Percentiles rank a stretch among this genome's conserved stretches.
phyloP scores from a whole-genome alignment of 805 yeast genomes.

The Barnettozyma salicaria region DNA sequence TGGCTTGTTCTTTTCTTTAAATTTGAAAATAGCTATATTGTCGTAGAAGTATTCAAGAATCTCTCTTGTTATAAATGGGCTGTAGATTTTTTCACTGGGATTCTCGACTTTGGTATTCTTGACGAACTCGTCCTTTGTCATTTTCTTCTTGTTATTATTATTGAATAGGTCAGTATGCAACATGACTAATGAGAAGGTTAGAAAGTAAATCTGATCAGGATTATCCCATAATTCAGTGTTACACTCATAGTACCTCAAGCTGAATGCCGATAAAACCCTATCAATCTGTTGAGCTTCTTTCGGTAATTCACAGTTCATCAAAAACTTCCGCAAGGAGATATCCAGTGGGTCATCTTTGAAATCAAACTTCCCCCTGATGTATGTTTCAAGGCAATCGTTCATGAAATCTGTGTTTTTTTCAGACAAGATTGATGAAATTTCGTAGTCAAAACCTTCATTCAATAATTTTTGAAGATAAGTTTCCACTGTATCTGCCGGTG shows the following conservation, averaged over 20 bases:
- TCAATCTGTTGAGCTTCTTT: constrained; percentile 75
- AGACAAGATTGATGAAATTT: constrained; percentile 28
- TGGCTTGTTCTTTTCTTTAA: constrained; percentile 39
- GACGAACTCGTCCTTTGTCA: constrained; percentile 58
- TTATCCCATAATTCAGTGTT: constrained; percentile 27
- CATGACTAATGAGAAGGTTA: constrained; percentile 61
- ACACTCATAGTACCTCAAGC: constrained; percentile 39
- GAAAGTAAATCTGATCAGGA: constrained; percentile 52
- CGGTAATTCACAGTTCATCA: constrained; percentile 56
- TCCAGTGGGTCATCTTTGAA: constrained; percentile 57
- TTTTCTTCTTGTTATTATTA: constrained; percentile 57
- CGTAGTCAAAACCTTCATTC: constrained; percentile 27
- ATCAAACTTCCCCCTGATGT: constrained; percentile 35
- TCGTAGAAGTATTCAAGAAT: constrained; percentile 56
- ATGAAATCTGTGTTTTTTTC: constrained; percentile 25
- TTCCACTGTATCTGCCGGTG: constrained; percentile 25
- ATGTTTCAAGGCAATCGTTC: constrained; percentile 25
- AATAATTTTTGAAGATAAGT: constrained; percentile 25
- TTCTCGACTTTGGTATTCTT: constrained; percentile 36
- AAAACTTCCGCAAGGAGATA: constrained; percentile 53
- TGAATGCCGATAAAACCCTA: constrained; percentile 53
- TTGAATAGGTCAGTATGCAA: constrained; percentile 73
- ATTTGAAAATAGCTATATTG: constrained; percentile 56
- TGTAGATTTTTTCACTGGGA: constrained; percentile 19
- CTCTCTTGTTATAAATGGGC: constrained; percentile 32